These are phyloP conservation scores for Phytophthora vignae DNA, from an alignment of 352 stramenopile genomes.

Conservation along the genomic window DNA sequence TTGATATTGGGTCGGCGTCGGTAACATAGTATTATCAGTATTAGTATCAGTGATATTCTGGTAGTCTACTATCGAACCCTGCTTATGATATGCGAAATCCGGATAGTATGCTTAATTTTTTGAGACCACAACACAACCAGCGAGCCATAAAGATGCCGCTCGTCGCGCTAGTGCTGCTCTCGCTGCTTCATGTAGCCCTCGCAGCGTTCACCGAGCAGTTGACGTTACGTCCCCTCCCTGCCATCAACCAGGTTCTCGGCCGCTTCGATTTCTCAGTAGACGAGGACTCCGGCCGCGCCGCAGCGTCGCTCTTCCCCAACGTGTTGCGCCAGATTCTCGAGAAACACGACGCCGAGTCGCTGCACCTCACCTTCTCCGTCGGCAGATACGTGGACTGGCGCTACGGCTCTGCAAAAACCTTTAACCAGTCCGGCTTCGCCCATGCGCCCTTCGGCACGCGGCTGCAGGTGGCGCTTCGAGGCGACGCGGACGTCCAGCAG, in stretches of 20 bases:
- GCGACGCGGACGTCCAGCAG: constrained; percentile 28
- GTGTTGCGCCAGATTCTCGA: constrained; percentile 76
- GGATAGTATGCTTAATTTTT: no score
- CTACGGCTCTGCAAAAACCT: constrained; percentile 45
- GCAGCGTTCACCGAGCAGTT: constrained; percentile 62
- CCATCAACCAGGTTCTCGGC: constrained; percentile 56
- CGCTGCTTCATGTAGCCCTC: constrained; percentile 13
- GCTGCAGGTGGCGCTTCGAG: constrained; percentile 61
- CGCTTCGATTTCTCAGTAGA: constrained; percentile 63
- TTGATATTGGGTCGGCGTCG: no score
- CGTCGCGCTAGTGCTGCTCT: constrained; percentile 21
- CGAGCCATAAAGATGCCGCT: constrained; percentile 15
- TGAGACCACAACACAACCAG: background rate
- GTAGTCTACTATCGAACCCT: no score
- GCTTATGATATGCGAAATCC: no score
- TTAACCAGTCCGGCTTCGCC: constrained; percentile 19
- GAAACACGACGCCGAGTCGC: constrained; percentile 72
- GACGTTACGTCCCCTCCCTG: constrained; percentile 56
- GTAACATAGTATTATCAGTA: no score
- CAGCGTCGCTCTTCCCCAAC: constrained; percentile 50
- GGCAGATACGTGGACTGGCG: constrained; percentile 62
- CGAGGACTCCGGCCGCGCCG: constrained; percentile 10
- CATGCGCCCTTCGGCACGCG: constrained; percentile 72
- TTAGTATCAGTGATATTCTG: no score
- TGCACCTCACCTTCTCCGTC: constrained; percentile 77